Conservation (phyloP, 2,329 filamentous ascomycete species). For the Penicillium sp. region DNA sequence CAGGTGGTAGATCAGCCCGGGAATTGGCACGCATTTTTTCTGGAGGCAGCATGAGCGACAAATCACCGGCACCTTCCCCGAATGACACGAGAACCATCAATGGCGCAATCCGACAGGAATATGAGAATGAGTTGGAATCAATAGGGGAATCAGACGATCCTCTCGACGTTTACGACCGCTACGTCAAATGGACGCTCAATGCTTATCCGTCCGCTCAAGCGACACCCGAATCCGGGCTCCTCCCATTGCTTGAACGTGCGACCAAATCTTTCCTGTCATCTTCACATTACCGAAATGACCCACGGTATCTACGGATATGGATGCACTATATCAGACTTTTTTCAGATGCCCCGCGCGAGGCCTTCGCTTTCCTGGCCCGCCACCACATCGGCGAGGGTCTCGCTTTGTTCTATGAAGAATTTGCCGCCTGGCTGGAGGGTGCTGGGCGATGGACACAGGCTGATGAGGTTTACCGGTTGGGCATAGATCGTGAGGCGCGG, state of each 20-base stretch:
- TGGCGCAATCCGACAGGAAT: slow-evolving; percentile 72
- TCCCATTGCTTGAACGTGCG: slow-evolving; percentile 82
- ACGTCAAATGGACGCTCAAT: slow-evolving; percentile 93
- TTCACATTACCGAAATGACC: slow-evolving; percentile 87
- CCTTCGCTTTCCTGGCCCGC: slow-evolving; percentile 82
- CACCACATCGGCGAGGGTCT: slow-evolving; percentile 81
- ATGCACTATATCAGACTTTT: slow-evolving; percentile 90
- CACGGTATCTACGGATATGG: slow-evolving; percentile 89
- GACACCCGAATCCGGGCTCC: slow-evolving; percentile 82
- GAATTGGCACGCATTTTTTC: slow-evolving; percentile 74
- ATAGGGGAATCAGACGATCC: slow-evolving; percentile 89
- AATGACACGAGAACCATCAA: slow-evolving; percentile 70
- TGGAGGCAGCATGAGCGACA: slow-evolving; percentile 41
- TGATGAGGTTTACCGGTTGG: slow-evolving; percentile 86
- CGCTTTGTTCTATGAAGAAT: slow-evolving; percentile 94
- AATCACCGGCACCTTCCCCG: slow-evolving; percentile 58
- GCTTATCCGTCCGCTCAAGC: slow-evolving; percentile 92
- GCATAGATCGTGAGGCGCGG: slow-evolving; percentile 80
- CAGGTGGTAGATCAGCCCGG: slow-evolving; percentile 79
- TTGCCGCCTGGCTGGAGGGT: slow-evolving; percentile 84
- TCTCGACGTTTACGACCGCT: slow-evolving; percentile 90
- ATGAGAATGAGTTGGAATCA: slow-evolving; percentile 72
- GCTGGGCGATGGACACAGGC: slow-evolving; percentile 82
- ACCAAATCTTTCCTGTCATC: slow-evolving; percentile 85
- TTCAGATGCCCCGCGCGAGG: slow-evolving; percentile 86